Base-by-base conservation (phyloP, 2,329 filamentous ascomycete genomes). In the Neonectria hederae region DNA sequence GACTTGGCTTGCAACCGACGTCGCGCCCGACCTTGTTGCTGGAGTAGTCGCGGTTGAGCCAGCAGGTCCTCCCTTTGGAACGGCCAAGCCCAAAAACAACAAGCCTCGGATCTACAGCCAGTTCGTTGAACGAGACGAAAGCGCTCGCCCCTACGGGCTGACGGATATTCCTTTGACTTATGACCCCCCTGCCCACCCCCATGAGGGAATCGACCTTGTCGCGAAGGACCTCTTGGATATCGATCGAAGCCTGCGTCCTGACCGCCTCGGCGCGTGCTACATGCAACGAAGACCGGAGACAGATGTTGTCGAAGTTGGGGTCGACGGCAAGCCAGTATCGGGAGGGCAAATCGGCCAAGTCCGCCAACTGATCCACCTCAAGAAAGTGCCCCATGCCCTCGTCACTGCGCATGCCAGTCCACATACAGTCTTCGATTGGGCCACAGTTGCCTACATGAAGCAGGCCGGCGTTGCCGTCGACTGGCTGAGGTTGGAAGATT, bases 371-470 rank as follows among this genome's bases (percentile, higher is more conserved):
- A 72, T 75, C 6, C 84, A 88, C 32, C 73, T 90, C 8, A 70
- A 74, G 2, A 77, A 78, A 17, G 78, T 87, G 6, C 83, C 81
- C 0, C 81, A 85, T 5, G 74, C 85, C 1, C 65, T 89, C 17
- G 69, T 87, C 26, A 88, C 85, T 0, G 78, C 78, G 0, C 83
- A 88, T 60, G 83, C 87, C 3, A 85, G 83, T 55, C 82, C 80
- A n/a, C 87, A 89, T 73, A 76, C 78, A 2, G 73, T 77, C 10
- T 89, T 84, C 64, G 87, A 90, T 67, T 83, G 84, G 74, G 86
- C 84, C 38, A 87, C 83, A 0, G 81, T 84, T 2, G 65, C 74
- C 13, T 89, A 84, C 70, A 71, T 89, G 70, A 69, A 74, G 56
- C 86, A 89, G 70, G 84, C 82, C 2, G 86, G 86, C 0, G 79